These are phyloP conservation scores for Vanilla planifolia DNA, from an alignment of 106 monocot genomes.

Conservation along the genomic window DNA sequence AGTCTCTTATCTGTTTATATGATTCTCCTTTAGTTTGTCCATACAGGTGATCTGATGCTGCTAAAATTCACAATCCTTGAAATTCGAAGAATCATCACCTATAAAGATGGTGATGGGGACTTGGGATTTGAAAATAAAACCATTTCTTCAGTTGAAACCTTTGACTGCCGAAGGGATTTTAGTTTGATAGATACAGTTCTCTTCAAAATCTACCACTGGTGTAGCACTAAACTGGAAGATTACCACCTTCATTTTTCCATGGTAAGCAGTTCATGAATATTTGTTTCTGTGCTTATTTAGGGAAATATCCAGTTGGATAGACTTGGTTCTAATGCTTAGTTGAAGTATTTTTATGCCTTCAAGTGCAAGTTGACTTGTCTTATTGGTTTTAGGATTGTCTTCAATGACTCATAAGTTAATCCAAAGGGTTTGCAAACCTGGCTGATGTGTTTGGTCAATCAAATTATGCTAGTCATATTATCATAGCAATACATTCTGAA, in stretches of 20 bases:
- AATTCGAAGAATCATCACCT: constrained; percentile 24
- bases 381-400: too few species aligned
- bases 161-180: constrained; percentile 23
- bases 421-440: too few species aligned
- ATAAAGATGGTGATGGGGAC: constrained; percentile 24
- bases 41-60: constrained; percentile 48
- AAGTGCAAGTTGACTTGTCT: too few species aligned
- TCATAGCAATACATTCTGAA: too few species aligned
- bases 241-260: constrained; percentile 63
- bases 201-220: constrained; percentile 48
- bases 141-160: constrained; percentile 39
- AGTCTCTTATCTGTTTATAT: constrained; percentile 14
- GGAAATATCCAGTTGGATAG: too few species aligned
- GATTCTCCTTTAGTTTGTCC: constrained; percentile 43
- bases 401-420: too few species aligned
- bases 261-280: constrained; percentile 22
- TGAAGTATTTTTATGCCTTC: too few species aligned
- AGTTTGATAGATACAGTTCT: constrained; percentile 51
- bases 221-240: constrained; percentile 49
- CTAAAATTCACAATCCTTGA: constrained; percentile 29
- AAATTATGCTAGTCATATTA: too few species aligned
- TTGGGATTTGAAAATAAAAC: constrained; percentile 32
- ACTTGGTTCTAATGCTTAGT: too few species aligned
- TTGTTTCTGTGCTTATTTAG: not conserved
- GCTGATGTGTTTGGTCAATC: too few species aligned